Base-by-base conservation (phyloP, 2,329 filamentous ascomycete genomes). In the Monilinia vaccinii-corymbosi region DNA sequence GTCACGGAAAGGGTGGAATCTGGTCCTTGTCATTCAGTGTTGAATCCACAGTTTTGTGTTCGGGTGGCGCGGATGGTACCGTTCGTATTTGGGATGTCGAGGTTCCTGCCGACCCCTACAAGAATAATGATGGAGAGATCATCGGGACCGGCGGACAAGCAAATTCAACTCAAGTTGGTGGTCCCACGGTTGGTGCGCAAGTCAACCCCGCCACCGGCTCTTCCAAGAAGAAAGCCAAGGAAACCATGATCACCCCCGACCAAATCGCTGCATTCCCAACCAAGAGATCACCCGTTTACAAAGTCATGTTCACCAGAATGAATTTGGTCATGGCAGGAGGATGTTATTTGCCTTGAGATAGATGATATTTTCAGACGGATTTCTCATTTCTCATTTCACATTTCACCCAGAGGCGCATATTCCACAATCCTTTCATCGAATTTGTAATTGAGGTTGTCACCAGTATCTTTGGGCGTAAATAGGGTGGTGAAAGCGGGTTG, bases 181-280 rank as follows among this genome's bases (percentile, higher is more conserved):
- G 68, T 21, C 68, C 71, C 6, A 62, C 68, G 2, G 61, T 64
- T 25, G 63, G 66, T 25, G 61, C 64, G 16, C 68, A 69, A 47
- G 64, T 75, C 18, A 70, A 69, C 55, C 69, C 71, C 21, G 70
- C 70, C 16, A 63, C 65, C 8, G 66, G 65, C 48, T 62, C 65
- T 28, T 67, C 68, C 14, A 86, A 86, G 80, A 96, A 95, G 77
- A 90, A 90, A 73, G 84, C 83, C 60, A 97, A 97, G 73, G 93
- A 97, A 69, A 89, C 91, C 4, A 89, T 90, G 69, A 88, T 96
- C 48, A 92, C 88, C 0, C 87, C 91, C 0, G 94, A 99, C 71
- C 94, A 97, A 75, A 95, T 99, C 75, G 91, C 85, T 65, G 92
- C 90, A 0, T 97, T 97, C 71, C 86, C 91, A 0, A 97, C 94